phyloP scores from a whole-genome alignment of 1,284 basidiomycete species.

The Fomitopsis betulina region DNA sequence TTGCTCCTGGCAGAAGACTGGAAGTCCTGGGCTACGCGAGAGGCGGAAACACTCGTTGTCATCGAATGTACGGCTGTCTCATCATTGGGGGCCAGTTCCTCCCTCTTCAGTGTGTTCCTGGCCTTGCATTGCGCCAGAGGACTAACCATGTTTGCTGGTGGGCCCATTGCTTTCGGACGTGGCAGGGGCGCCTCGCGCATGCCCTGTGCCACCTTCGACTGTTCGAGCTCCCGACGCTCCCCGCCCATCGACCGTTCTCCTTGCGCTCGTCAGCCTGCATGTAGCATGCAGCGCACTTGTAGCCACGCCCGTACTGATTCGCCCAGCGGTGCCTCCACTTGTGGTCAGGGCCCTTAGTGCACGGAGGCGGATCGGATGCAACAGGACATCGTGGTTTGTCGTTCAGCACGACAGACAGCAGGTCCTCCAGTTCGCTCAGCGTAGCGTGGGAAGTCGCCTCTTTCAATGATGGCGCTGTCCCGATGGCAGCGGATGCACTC shows the following conservation, averaged over 20 bases:
- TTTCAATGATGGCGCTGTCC: background rate
- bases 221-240: no score
- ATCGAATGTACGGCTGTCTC: no score
- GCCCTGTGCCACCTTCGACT: no score
- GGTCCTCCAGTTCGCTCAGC: background rate
- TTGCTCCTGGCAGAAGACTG: no score
- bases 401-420: constrained; percentile 5
- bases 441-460: background rate
- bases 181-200: no score
- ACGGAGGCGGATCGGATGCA: constrained; percentile 1
- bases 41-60: no score
- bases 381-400: constrained; percentile 12
- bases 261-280: constrained; percentile 15
- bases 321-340: constrained; percentile 6
- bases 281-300: constrained; percentile 9
- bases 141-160: no score
- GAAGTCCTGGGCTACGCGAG: no score
- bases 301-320: constrained; percentile 8
- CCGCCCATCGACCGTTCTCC: background rate
- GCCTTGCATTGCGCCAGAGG: no score
- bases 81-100: no score
- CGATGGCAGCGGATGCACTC: background rate
- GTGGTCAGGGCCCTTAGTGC: constrained; percentile 6
- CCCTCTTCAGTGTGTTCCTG: no score
- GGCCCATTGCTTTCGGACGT: no score